phyloP scores from a whole-genome alignment of 768 basidiomycete genomes.

The Melanogaster broomeanus region DNA sequence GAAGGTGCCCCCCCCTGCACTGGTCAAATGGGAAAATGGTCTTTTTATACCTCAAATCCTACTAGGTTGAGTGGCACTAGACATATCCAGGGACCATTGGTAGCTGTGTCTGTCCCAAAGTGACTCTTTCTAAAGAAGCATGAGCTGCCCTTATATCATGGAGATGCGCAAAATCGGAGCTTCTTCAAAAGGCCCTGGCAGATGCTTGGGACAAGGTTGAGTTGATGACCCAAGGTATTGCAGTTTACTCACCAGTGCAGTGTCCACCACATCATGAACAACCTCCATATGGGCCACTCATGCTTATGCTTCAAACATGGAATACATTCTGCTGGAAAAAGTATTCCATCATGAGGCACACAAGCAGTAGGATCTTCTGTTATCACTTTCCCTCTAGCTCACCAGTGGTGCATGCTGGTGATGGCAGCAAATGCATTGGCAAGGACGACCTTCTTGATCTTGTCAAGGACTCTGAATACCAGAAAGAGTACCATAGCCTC shows the following conservation, averaged over 20 bases:
- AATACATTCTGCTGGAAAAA: conserved; percentile 9
- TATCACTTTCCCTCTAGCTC: too few species aligned
- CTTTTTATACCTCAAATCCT: neutral
- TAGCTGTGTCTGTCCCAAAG: neutral
- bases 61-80: too few species aligned
- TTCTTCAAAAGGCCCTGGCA: neutral
- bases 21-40: neutral
- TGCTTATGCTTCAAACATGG: conserved; percentile 2
- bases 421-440: too few species aligned
- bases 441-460: too few species aligned
- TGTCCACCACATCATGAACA: neutral
- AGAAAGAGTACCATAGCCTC: neutral
- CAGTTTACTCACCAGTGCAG: conserved; percentile 5
- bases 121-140: neutral
- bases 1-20: too few species aligned
- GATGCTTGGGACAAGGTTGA: conserved; percentile 1
- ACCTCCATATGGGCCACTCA: conserved; percentile 4
- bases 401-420: too few species aligned
- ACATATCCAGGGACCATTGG: neutral
- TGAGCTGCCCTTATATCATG: neutral
- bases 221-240: neutral
- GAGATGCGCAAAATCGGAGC: neutral
- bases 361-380: too few species aligned
- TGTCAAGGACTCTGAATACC: too few species aligned
- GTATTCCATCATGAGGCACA: neutral